phyloP scores from a whole-genome alignment of 2,329 filamentous ascomycete species.

The Neurospora crassa region DNA sequence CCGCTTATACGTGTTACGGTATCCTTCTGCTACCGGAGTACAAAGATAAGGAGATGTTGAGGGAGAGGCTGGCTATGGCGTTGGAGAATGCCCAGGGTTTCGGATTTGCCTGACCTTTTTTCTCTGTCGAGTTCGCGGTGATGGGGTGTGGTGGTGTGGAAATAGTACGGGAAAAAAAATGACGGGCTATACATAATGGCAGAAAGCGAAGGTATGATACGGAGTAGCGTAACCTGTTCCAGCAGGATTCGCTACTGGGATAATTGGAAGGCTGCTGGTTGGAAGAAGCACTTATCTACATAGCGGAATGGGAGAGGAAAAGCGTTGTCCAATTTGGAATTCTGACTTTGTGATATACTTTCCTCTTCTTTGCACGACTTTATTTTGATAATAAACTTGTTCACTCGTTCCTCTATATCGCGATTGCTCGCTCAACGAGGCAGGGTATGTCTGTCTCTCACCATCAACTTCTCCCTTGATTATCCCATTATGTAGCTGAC shows the following conservation, averaged over 20 bases:
- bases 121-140: not conserved
- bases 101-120: conserved; percentile 54
- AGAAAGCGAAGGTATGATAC: not conserved
- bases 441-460: too few species aligned
- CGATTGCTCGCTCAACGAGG: too few species aligned
- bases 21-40: conserved; percentile 82
- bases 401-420: too few species aligned
- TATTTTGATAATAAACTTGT: too few species aligned
- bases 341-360: not conserved
- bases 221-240: not conserved
- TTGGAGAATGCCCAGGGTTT: conserved; percentile 85
- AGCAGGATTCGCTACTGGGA: not conserved
- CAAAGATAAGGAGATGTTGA: conserved; percentile 56
- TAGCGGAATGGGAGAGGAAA: not conserved
- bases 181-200: not conserved
- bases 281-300: not conserved
- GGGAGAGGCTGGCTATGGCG: conserved; percentile 70
- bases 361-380: not conserved
- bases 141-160: not conserved
- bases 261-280: not conserved
- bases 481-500: too few species aligned
- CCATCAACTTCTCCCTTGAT: too few species aligned
- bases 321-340: not conserved
- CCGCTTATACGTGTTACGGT: conserved; percentile 88
- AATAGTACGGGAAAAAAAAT: not conserved